phyloP scores from a whole-genome alignment of 306 rosid genomes.

The Adenanthera pavonina region DNA sequence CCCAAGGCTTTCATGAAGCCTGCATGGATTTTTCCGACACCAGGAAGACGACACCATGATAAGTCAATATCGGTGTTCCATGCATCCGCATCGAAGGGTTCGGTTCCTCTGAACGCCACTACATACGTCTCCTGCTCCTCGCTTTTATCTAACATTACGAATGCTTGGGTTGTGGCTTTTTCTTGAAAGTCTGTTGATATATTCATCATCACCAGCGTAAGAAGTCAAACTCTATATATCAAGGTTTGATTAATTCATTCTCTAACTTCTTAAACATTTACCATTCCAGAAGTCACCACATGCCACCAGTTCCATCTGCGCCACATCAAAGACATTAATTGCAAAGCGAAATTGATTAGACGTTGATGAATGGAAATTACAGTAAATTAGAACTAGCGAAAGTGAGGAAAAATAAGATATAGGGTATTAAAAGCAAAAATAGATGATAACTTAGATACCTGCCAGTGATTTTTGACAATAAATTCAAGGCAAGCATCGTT shows the following conservation, averaged over 20 bases:
- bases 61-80: constrained; percentile 67
- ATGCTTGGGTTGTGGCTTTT: constrained; percentile 58
- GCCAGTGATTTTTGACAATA: constrained; percentile 48
- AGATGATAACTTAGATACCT: constrained; percentile 35
- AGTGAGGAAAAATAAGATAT: background rate
- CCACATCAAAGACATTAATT: background rate
- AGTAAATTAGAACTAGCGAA: background rate
- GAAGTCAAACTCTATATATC: too few species aligned
- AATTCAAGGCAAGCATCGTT: constrained; percentile 40
- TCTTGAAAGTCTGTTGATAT: constrained; percentile 53
- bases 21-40: constrained; percentile 60
- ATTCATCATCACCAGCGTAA: background rate
- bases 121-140: constrained; percentile 40
- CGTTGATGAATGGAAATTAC: background rate
- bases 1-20: constrained; percentile 80
- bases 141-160: constrained; percentile 49
- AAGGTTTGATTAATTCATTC: too few species aligned
- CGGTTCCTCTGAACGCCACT: constrained; percentile 75
- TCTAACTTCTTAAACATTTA: constrained; percentile 20
- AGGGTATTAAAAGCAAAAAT: background rate
- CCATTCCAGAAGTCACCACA: constrained; percentile 65
- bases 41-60: constrained; percentile 61
- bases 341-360: background rate
- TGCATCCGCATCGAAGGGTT: constrained; percentile 63
- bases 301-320: constrained; percentile 62